phyloP scores from a whole-genome alignment of 2,329 filamentous ascomycete species.

The Venturiaceae sp. region DNA sequence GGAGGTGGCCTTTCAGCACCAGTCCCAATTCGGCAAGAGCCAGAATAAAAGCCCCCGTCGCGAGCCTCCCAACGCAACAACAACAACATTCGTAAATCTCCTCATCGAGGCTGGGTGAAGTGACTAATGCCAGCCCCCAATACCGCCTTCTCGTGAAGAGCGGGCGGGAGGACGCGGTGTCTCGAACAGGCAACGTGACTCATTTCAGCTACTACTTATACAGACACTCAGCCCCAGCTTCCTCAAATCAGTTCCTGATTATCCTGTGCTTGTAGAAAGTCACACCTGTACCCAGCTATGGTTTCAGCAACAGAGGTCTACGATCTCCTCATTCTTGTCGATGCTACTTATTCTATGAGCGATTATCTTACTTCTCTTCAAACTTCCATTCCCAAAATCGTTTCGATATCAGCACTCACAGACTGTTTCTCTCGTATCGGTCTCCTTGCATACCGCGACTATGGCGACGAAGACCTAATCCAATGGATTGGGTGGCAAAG shows the following conservation, averaged over 20 bases:
- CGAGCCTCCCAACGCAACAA: too few relatives aligned
- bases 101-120: too few relatives aligned
- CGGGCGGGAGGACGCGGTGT: background rate
- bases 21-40: too few relatives aligned
- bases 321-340: slow-evolving; percentile 38
- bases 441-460: slow-evolving; percentile 36
- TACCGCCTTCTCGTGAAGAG: too few relatives aligned
- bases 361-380: slow-evolving; percentile 34
- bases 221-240: background rate
- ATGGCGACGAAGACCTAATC: too few relatives aligned
- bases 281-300: background rate
- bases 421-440: slow-evolving; percentile 43
- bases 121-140: too few relatives aligned
- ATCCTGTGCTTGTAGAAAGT: too few relatives aligned
- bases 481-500: too few relatives aligned
- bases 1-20: too few relatives aligned
- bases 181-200: background rate
- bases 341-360: slow-evolving; percentile 38
- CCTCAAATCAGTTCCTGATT: background rate
- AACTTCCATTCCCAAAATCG: slow-evolving; percentile 39
- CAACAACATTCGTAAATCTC: too few relatives aligned
- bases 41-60: too few relatives aligned
- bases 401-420: slow-evolving; percentile 39
- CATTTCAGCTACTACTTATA: background rate
- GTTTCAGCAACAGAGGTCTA: slow-evolving; percentile 14